Percentiles rank a stretch among this genome's conserved stretches.
Conservation (phyloP, 1,284 basidiomycete genomes). For the Marasmius sp. region DNA sequence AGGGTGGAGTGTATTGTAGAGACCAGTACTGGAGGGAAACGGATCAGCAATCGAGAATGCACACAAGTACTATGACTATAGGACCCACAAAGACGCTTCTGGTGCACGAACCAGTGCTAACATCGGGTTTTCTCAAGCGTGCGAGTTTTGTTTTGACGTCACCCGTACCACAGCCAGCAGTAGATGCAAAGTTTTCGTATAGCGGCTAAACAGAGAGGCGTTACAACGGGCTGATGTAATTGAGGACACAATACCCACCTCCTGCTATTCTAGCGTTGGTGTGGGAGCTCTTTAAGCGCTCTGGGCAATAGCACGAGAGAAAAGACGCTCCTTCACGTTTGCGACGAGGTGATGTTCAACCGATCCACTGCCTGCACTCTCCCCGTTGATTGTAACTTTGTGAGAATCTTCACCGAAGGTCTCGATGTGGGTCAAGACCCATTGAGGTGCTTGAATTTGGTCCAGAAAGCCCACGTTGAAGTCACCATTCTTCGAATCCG, state of each 20-base stretch:
- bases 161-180: slow-evolving; percentile 46
- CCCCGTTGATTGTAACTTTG: slow-evolving; percentile 59
- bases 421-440: slow-evolving; percentile 60
- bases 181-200: slow-evolving; percentile 47
- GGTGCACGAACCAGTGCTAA: slow-evolving; percentile 54
- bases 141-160: slow-evolving; percentile 34
- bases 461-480: slow-evolving; percentile 64
- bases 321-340: slow-evolving; percentile 37
- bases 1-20: slow-evolving; percentile 40
- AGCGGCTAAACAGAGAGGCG: slow-evolving; percentile 36
- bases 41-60: background rate
- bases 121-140: slow-evolving; percentile 47
- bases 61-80: background rate
- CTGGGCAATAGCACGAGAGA: slow-evolving; percentile 56
- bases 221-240: background rate
- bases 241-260: slow-evolving; percentile 30
- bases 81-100: slow-evolving; percentile 37
- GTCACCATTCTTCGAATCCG: slow-evolving; percentile 40
- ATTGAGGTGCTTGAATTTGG: slow-evolving; percentile 59
- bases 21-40: slow-evolving; percentile 24
- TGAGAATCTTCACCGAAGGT: slow-evolving; percentile 63
- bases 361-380: slow-evolving; percentile 60
- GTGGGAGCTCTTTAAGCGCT: slow-evolving; percentile 54
- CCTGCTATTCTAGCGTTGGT: slow-evolving; percentile 47
- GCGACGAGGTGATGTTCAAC: slow-evolving; percentile 57